phyloP scores from a whole-genome alignment of 768 basidiomycete species.

The Russula compacta region DNA sequence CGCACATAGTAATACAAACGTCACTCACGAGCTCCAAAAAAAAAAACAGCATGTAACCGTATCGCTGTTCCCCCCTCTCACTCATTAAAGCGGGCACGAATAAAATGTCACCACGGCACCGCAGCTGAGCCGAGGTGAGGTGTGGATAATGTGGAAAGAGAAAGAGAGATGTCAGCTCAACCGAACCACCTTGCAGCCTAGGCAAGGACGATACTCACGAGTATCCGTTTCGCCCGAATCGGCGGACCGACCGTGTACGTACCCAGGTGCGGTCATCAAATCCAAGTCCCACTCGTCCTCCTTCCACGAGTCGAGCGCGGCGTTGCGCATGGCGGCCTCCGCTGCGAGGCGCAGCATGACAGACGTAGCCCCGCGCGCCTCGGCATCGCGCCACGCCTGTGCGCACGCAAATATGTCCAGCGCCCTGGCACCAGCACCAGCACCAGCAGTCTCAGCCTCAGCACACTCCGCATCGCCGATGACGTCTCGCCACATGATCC shows the following conservation, averaged over 20 bases:
- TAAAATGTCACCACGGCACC: conserved; percentile 1
- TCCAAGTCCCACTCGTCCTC: conserved; percentile 20
- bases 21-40: background rate
- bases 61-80: too few species aligned
- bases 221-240: conserved; percentile 16
- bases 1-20: background rate
- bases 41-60: too few species aligned
- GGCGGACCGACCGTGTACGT: conserved; percentile 13
- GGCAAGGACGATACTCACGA: conserved; percentile 13
- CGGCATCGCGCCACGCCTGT: conserved; percentile 11
- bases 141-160: background rate
- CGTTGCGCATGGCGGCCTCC: conserved; percentile 4
- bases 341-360: background rate
- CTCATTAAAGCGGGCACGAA: background rate
- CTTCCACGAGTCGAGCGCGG: conserved; percentile 14
- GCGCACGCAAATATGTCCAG: conserved; percentile 16
- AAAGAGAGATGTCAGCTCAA: background rate
- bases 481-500: conserved; percentile 14
- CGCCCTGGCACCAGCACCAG: background rate
- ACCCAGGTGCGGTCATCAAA: conserved; percentile 17
- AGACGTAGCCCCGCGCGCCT: background rate
- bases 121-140: background rate
- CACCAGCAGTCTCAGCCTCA: too few species aligned
- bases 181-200: background rate
- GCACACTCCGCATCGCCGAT: background rate